Evolutionary conservation across 1,284 basidiomycete species (phyloP), one percentile per base, ranked within the genome.

Genomic region (Trametes versicolor): DNA sequence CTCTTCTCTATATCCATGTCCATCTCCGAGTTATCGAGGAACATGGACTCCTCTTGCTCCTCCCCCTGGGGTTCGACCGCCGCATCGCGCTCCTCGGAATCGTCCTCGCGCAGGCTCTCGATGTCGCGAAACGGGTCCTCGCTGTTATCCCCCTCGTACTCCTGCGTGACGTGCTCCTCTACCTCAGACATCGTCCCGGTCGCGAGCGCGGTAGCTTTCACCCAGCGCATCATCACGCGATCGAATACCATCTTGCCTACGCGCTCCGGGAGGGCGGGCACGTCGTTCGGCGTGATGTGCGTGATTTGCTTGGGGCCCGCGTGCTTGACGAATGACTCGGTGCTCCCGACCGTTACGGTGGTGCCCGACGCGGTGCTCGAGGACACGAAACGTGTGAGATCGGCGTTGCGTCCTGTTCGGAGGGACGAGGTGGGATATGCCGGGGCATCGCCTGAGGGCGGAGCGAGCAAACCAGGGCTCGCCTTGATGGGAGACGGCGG

Each of bases 231-330:
- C 76, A 87, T 83, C 41, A 84, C 83, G 62, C 84, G 87, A 78
- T 97, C 96, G 70, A 90, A 96, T 45, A 93, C 81, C 95, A 98
- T 97, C 73, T 88, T 87, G 1, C 95, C 95, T 50, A 96, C 87
- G 56, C 88, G 83, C 29, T 94, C 90, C 1, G 93, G 90, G 27
- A 94, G 80, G 43, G 85, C 73, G 15, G 90, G 89, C 15, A 97
- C 81, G 71, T 96, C 95, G 52, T 85, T 83, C 0, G 95, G 95
- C 7, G 87, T 87, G 68, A 97, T 96, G 47, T 87, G 89, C 54
- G 85, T 87, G 63, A 93, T 90, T 68, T 89, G 90, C 60, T 83
- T 85, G 3, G 91, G 90, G 1, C 94, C 94, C 37, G 89, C 77
- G 74, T 95, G 94, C 78, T 96, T 96, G 37, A 92, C 88, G 73